These are phyloP conservation scores for Pythium angustatum DNA, from an alignment of 352 stramenopile genomes.

Conservation along the genomic window DNA sequence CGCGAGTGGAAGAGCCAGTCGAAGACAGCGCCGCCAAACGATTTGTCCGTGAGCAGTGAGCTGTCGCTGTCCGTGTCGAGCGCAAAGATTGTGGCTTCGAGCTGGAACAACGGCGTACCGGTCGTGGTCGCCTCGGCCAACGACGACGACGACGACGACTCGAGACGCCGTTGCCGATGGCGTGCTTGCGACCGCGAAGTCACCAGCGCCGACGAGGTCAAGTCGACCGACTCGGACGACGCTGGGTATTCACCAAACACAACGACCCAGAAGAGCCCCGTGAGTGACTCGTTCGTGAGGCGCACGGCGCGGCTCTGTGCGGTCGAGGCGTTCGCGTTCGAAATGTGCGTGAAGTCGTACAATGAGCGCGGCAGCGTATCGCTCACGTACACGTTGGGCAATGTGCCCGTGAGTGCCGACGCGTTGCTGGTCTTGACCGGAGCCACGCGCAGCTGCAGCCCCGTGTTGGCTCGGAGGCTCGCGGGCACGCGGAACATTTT, in stretches of 20 bases:
- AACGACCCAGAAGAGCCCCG: constrained; percentile 73
- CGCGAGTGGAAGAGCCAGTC: constrained; percentile 52
- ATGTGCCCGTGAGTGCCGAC: constrained; percentile 1
- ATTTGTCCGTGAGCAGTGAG: constrained; percentile 46
- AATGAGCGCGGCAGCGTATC: constrained; percentile 65
- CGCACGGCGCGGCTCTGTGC: constrained; percentile 49
- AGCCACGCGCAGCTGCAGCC: constrained; percentile 36
- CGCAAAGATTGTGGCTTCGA: constrained; percentile 47
- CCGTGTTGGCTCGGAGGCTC: constrained; percentile 58
- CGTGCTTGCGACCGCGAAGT: neutral
- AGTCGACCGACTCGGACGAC: too few relatives aligned
- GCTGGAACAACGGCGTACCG: constrained; percentile 36
- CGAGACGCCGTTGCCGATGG: neutral
- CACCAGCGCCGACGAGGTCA: neutral
- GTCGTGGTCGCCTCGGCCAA: neutral
- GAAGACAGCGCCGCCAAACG: constrained; percentile 48
- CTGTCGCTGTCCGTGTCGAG: constrained; percentile 16
- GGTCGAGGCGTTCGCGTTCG: constrained; percentile 29
- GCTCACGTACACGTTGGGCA: constrained; percentile 72
- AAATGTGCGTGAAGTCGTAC: constrained; percentile 77
- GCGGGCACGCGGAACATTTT: constrained; percentile 65
- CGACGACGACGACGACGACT: neutral
- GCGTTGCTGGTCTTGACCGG: neutral
- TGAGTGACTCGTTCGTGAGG: constrained; percentile 53
- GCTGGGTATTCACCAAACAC: constrained; percentile 67